phyloP scores from a whole-genome alignment of 306 rosid genomes.

The Pyrus bretschneideri region DNA sequence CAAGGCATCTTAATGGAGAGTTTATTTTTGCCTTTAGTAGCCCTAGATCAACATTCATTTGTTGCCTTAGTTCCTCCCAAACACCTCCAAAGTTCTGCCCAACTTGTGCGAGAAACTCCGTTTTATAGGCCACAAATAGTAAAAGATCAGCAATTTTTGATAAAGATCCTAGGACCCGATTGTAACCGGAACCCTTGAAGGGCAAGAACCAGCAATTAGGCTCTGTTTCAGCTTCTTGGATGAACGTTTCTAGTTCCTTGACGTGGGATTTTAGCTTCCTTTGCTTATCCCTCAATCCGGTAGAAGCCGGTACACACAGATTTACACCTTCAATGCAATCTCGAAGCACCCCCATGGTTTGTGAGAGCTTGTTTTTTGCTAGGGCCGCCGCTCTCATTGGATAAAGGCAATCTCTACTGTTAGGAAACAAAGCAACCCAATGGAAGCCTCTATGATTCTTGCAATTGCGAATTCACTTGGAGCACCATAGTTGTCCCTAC shows the following conservation, averaged over 20 bases:
- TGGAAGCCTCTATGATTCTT: conserved; percentile 54
- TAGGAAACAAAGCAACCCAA: conserved; percentile 60
- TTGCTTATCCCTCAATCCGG: conserved; percentile 30
- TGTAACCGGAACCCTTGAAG: conserved; percentile 42
- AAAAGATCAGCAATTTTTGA: conserved; percentile 40
- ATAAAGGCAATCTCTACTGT: conserved; percentile 37
- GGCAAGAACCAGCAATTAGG: conserved; percentile 82
- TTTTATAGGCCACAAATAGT: conserved; percentile 25
- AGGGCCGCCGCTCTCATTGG: conserved; percentile 63
- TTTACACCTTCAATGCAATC: conserved; percentile 36
- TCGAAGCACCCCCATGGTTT: conserved; percentile 34
- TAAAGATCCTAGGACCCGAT: conserved; percentile 42
- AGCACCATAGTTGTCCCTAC: conserved; percentile 51
- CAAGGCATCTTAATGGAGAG: conserved; percentile 28
- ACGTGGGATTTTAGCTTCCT: conserved; percentile 37
- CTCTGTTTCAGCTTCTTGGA: conserved; percentile 55
- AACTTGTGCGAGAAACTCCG: conserved; percentile 33
- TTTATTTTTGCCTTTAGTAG: conserved; percentile 28
- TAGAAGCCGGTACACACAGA: conserved; percentile 15
- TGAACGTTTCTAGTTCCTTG: conserved; percentile 32
- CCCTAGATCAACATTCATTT: conserved; percentile 32
- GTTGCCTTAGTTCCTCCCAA: conserved; percentile 20
- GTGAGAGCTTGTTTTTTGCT: conserved; percentile 52
- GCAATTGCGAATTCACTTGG: conserved; percentile 62
- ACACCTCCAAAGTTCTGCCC: conserved; percentile 10